Conservation (phyloP, 768 basidiomycete species). For the Ephemerocybe angulata region DNA sequence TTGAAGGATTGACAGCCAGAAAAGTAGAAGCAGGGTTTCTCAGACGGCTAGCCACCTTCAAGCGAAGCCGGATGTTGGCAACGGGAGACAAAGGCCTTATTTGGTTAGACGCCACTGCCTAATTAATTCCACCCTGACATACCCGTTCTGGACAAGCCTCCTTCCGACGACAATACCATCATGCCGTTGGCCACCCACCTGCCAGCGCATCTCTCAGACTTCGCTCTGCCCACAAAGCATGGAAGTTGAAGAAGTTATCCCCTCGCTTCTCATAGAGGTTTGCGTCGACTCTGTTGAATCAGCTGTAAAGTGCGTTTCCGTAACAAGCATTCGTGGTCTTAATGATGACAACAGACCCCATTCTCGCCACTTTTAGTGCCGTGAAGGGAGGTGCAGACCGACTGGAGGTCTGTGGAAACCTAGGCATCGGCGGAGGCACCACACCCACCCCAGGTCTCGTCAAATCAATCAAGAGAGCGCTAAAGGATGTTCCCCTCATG, state of each 20-base stretch:
- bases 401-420: slow-evolving; percentile 71
- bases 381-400: slow-evolving; percentile 68
- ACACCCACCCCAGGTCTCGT: slow-evolving; percentile 80
- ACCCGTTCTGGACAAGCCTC: not conserved
- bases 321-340: not conserved
- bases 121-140: not conserved
- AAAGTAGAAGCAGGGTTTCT: too few species aligned
- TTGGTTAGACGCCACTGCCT: not conserved
- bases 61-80: too few species aligned
- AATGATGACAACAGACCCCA: not conserved
- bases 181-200: too few species aligned
- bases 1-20: not conserved
- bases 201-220: too few species aligned
- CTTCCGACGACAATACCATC: not conserved
- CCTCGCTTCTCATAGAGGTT: slow-evolving; percentile 22
- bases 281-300: slow-evolving; percentile 27
- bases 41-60: too few species aligned
- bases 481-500: slow-evolving; percentile 62
- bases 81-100: not conserved
- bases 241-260: slow-evolving; percentile 10
- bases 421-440: slow-evolving; percentile 73
- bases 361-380: slow-evolving; percentile 44
- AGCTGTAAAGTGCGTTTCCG: slow-evolving; percentile 21
- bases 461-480: slow-evolving; percentile 47
- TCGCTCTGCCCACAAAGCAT: not conserved